These are phyloP conservation scores for Tylopilus subfusipes DNA, from an alignment of 768 basidiomycete genomes.

Conservation along the genomic window DNA sequence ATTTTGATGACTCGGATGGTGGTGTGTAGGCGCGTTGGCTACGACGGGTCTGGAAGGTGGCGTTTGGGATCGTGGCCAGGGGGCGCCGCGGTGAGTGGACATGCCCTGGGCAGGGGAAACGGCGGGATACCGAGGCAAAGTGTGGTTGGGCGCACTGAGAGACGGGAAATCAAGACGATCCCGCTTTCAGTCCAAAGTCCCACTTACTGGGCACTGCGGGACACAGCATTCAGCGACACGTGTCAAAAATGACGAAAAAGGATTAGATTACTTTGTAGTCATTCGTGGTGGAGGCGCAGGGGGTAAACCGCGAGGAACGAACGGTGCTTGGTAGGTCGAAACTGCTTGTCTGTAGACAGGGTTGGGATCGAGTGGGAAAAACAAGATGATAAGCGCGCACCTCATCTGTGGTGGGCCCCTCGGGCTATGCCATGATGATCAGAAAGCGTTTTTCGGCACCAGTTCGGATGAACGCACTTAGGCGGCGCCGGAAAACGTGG, in stretches of 20 bases:
- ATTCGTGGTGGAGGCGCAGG: slow-evolving; percentile 13
- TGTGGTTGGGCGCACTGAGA: slow-evolving; percentile 24
- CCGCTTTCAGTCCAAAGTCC: slow-evolving; percentile 4
- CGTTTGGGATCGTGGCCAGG: slow-evolving; percentile 1
- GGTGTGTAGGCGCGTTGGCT: not conserved
- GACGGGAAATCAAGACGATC: slow-evolving; percentile 11
- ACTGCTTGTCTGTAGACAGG: slow-evolving; percentile 15
- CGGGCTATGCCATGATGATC: slow-evolving; percentile 8
- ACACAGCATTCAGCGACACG: slow-evolving; percentile 3
- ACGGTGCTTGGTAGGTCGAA: slow-evolving; percentile 15
- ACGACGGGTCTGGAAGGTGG: slow-evolving; percentile 7
- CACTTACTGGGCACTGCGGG: slow-evolving; percentile 27
- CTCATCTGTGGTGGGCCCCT: slow-evolving; percentile 14
- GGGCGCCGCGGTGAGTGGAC: not conserved
- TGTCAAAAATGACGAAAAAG: not conserved
- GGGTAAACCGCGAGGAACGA: slow-evolving; percentile 19
- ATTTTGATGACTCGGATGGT: slow-evolving; percentile 1
- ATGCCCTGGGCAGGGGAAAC: not conserved
- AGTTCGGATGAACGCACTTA: slow-evolving; percentile 15
- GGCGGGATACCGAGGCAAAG: slow-evolving; percentile 24
- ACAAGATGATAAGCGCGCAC: not conserved
- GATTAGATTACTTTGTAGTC: slow-evolving; percentile 19
- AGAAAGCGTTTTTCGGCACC: not conserved
- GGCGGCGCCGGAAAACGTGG: slow-evolving; percentile 12
- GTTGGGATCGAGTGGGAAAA: not conserved